Evolutionary conservation across 768 basidiomycete species (phyloP).

Genomic region (Boletus reticulatus): DNA sequence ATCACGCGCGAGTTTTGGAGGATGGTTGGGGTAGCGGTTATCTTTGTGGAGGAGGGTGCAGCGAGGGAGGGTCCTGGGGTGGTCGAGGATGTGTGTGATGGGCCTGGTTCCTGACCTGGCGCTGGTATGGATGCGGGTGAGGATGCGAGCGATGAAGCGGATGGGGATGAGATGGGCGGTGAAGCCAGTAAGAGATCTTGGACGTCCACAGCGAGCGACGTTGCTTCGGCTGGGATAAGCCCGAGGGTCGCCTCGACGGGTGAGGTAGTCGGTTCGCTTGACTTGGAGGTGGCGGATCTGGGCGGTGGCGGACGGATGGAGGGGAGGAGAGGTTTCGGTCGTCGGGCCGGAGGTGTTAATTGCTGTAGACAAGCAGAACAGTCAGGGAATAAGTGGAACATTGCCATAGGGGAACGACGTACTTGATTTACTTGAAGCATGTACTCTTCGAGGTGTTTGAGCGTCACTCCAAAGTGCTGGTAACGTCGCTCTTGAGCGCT

Average conservation of each 20-base stretch:
- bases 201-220: slow-evolving; percentile 14
- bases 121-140: not conserved
- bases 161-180: slow-evolving; percentile 14
- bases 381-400: not conserved
- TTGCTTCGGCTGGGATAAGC: slow-evolving; percentile 24
- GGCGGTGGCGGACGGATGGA: slow-evolving; percentile 44
- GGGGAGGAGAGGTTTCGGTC: slow-evolving; percentile 51
- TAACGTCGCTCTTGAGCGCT: slow-evolving; percentile 46
- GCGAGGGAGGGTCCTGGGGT: slow-evolving; percentile 27
- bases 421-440: slow-evolving; percentile 57
- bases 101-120: slow-evolving; percentile 7
- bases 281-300: slow-evolving; percentile 3
- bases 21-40: slow-evolving; percentile 38
- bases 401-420: not conserved
- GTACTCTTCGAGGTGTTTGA: slow-evolving; percentile 55
- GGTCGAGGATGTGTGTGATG: slow-evolving; percentile 3
- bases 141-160: not conserved
- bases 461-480: slow-evolving; percentile 44
- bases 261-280: not conserved
- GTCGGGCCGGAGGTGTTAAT: slow-evolving; percentile 37
- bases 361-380: slow-evolving; percentile 32
- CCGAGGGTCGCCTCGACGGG: slow-evolving; percentile 16
- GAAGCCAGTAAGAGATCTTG: slow-evolving; percentile 41
- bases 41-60: slow-evolving; percentile 32
- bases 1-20: slow-evolving; percentile 57